A percentile compares a stretch with the other conserved stretches of the same genome.
Conservation (phyloP, 2,329 filamentous ascomycete genomes). For the Cladosporium sp. region DNA sequence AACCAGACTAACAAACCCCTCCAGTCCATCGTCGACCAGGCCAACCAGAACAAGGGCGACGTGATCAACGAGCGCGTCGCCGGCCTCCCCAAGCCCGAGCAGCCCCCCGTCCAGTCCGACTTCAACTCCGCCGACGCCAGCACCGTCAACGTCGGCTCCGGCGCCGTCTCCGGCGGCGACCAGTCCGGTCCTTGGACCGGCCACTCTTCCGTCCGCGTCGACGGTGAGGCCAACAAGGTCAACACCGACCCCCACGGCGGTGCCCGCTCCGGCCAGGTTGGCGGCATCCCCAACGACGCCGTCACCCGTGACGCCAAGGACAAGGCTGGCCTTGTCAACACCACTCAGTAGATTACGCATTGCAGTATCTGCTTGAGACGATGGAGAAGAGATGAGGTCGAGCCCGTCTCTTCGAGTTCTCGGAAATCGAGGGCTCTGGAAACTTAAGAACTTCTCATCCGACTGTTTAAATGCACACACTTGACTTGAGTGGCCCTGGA, state of each 20-base stretch:
- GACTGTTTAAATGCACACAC: constrained; percentile 3
- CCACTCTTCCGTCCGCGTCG: constrained; percentile 48
- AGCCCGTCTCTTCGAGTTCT: not conserved
- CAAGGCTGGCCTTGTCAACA: constrained; percentile 38
- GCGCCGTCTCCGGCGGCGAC: constrained; percentile 48
- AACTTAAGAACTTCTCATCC: not conserved
- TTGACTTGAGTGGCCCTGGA: not conserved
- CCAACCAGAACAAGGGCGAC: constrained; percentile 50
- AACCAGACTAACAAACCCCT: not conserved
- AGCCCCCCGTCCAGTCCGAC: constrained; percentile 72
- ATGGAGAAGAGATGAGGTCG: too few species aligned
- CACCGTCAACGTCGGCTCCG: constrained; percentile 67
- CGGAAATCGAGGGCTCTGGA: not conserved
- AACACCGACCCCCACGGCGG: constrained; percentile 46
- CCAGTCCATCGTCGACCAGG: constrained; percentile 26
- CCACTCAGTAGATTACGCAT: constrained; percentile 29
- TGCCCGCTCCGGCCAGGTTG: constrained; percentile 60
- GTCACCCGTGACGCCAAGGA: constrained; percentile 44
- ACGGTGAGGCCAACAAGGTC: constrained; percentile 53
- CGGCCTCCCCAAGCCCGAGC: constrained; percentile 75
- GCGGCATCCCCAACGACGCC: constrained; percentile 57
- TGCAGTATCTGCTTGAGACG: not conserved
- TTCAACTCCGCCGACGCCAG: constrained; percentile 68
- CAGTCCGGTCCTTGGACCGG: constrained; percentile 48
- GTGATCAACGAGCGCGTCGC: constrained; percentile 64